A percentile compares a stretch with the other conserved stretches of the same genome.
phyloP scores from a whole-genome alignment of 2,329 filamentous ascomycete genomes.

The Trichoderma citrinoviride region DNA sequence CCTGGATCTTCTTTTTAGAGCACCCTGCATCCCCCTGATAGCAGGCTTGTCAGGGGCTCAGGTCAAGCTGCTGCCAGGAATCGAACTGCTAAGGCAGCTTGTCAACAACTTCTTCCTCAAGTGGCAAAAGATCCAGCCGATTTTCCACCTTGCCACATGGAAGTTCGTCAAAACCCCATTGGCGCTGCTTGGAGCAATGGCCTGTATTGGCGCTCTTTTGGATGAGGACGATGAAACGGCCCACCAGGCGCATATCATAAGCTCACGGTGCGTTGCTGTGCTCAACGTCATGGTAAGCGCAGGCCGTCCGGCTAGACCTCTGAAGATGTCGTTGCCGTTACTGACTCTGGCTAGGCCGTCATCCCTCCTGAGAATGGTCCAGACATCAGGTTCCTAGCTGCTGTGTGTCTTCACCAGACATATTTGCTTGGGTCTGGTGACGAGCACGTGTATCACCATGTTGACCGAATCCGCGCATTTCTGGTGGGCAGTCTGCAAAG shows the following conservation, averaged over 20 bases:
- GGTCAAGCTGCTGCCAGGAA: conserved; percentile 22
- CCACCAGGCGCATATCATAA: conserved; percentile 26
- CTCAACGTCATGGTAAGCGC: conserved; percentile 31
- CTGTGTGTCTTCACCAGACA: conserved; percentile 34
- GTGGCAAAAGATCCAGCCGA: conserved; percentile 33
- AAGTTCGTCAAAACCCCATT: conserved; percentile 27
- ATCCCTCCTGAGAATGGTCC: conserved; percentile 29
- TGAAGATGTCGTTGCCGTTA: neutral
- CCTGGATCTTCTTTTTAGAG: conserved; percentile 26
- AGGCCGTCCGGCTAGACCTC: neutral
- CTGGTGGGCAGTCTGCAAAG: conserved; percentile 32
- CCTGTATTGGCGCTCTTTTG: conserved; percentile 31
- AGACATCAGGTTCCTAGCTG: conserved; percentile 30
- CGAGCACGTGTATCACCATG: conserved; percentile 32
- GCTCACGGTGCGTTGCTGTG: conserved; percentile 30
- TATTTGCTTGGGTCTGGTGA: conserved; percentile 36
- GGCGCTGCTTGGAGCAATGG: conserved; percentile 32
- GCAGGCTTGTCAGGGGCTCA: neutral
- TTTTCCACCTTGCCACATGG: conserved; percentile 34
- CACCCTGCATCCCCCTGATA: conserved; percentile 21
- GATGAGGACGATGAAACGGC: conserved; percentile 23
- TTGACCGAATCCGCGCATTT: conserved; percentile 31
- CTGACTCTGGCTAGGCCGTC: conserved; percentile 24
- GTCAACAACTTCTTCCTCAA: conserved; percentile 28
- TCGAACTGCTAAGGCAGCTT: conserved; percentile 27